phyloP scores from a whole-genome alignment of 768 basidiomycete species.

The Aureoboletus auriporus region DNA sequence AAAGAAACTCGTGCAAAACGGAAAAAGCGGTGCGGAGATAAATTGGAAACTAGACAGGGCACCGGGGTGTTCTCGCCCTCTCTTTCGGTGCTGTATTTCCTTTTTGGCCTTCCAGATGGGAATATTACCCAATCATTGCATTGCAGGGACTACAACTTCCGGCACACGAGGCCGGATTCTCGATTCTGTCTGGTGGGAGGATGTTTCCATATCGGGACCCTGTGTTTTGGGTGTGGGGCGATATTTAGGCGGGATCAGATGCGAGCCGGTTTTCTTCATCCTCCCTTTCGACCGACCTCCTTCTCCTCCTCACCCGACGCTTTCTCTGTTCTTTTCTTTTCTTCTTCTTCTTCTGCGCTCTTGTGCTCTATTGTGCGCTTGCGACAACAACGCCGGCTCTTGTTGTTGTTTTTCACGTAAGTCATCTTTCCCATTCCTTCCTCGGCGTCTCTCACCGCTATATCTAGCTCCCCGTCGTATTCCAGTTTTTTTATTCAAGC shows the following conservation, averaged over 20 bases:
- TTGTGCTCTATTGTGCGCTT: slow-evolving; percentile 34
- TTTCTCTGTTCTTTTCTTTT: slow-evolving; percentile 20
- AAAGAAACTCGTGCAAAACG: not conserved
- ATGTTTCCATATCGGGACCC: slow-evolving; percentile 3
- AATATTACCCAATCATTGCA: slow-evolving; percentile 28
- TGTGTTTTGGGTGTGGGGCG: slow-evolving; percentile 5
- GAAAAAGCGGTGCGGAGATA: slow-evolving; percentile 19
- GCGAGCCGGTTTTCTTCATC: slow-evolving; percentile 25
- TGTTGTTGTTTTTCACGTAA: slow-evolving; percentile 33
- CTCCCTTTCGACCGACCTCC: slow-evolving; percentile 26
- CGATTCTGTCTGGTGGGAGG: slow-evolving; percentile 9
- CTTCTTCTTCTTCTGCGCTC: slow-evolving; percentile 20
- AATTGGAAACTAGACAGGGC: slow-evolving; percentile 22
- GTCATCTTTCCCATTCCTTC: not conserved
- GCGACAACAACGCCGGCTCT: slow-evolving; percentile 27
- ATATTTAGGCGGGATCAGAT: slow-evolving; percentile 34
- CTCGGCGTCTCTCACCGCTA: not conserved
- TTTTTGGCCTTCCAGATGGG: slow-evolving; percentile 12
- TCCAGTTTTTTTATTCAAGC: slow-evolving; percentile 30
- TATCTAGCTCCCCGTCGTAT: slow-evolving; percentile 28
- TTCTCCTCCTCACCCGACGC: slow-evolving; percentile 39
- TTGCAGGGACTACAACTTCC: slow-evolving; percentile 31
- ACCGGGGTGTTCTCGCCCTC: slow-evolving; percentile 21
- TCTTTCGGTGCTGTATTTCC: slow-evolving; percentile 7
- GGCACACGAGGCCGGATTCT: slow-evolving; percentile 31